These are phyloP conservation scores for Trebouxia sp. DNA, from an alignment of 139 green algal species.

Conservation along the genomic window DNA sequence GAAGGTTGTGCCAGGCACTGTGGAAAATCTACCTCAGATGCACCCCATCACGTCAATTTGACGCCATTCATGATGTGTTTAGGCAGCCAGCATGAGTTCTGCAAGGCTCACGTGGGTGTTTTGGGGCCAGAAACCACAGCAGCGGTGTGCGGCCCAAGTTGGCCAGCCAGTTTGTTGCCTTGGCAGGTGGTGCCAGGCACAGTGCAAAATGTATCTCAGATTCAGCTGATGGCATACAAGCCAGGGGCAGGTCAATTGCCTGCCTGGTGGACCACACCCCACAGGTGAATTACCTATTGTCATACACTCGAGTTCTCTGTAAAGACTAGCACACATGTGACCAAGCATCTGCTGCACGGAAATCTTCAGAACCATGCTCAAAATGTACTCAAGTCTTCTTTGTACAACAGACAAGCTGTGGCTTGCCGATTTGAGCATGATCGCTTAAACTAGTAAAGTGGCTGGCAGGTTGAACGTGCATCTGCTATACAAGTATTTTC, in stretches of 20 bases:
- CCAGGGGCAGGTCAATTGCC: background rate
- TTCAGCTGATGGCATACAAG: constrained; percentile 19
- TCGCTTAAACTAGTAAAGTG: no score
- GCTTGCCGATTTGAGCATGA: no score
- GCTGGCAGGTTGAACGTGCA: no score
- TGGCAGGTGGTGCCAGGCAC: background rate
- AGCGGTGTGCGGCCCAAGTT: background rate
- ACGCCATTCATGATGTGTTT: background rate
- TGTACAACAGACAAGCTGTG: no score
- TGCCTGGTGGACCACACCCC: background rate
- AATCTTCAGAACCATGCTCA: no score
- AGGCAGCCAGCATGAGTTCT: background rate
- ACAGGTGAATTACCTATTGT: background rate
- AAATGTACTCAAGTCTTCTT: background rate
- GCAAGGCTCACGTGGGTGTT: background rate
- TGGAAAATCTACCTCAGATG: background rate
- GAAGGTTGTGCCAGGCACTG: background rate
- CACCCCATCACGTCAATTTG: background rate
- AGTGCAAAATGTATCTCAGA: background rate
- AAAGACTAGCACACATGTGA: no score
- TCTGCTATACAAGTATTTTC: no score
- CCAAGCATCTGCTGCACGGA: no score
- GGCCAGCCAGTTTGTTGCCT: background rate
- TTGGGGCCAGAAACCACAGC: background rate
- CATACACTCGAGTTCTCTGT: background rate